Evolutionary conservation across 148 eudicot genomes (phyloP).

Genomic region (Chenopodium formosanum): DNA sequence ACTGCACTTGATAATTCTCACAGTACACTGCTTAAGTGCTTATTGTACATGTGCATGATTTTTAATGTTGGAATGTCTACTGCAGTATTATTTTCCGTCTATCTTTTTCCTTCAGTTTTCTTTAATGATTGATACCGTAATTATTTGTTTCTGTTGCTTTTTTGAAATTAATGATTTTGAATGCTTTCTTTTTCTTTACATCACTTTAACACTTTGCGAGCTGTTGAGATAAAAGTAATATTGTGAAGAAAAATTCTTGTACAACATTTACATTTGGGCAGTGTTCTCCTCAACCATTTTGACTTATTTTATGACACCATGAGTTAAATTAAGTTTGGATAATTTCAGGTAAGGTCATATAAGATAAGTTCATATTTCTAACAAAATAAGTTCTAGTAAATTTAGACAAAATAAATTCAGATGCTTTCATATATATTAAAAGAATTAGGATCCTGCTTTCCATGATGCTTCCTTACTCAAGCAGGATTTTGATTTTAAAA

Average conservation of each 20-base stretch:
- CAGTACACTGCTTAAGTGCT: not conserved
- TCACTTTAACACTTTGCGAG: not conserved
- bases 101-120: not conserved
- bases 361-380: too few relatives aligned
- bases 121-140: not conserved
- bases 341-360: too few relatives aligned
- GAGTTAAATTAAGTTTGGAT: too few relatives aligned
- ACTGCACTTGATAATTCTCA: conserved; percentile 9
- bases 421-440: too few relatives aligned
- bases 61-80: not conserved
- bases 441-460: not conserved
- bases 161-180: too few relatives aligned
- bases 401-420: too few relatives aligned
- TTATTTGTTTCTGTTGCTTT: too few relatives aligned
- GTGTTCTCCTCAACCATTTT: too few relatives aligned
- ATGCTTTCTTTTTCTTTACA: not conserved
- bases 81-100: not conserved
- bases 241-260: not conserved
- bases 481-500: not conserved
- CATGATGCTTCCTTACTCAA: not conserved
- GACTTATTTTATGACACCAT: too few relatives aligned
- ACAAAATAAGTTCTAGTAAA: too few relatives aligned
- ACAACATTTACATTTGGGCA: not conserved
- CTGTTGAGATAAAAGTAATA: not conserved
- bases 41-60: not conserved